These are phyloP conservation scores for Paxillus ammoniavirescens DNA, from an alignment of 768 basidiomycete species.

Conservation along the genomic window DNA sequence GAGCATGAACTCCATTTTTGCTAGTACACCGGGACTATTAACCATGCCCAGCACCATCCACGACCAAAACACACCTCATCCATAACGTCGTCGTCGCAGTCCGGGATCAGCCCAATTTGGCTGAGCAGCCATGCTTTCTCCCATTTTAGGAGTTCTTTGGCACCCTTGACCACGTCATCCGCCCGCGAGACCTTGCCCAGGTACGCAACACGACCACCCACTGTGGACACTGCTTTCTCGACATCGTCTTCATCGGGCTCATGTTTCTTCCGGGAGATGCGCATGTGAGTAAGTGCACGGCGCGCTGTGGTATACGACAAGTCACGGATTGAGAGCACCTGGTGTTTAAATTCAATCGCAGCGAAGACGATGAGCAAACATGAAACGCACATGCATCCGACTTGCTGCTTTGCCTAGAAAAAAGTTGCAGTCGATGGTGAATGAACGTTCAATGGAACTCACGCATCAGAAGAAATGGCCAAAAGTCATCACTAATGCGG, in stretches of 20 bases:
- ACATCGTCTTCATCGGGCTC: constrained; percentile 36
- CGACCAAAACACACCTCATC: constrained; percentile 62
- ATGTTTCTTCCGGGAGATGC: constrained; percentile 27
- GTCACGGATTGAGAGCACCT: constrained; percentile 75
- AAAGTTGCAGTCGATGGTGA: constrained; percentile 11
- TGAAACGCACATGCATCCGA: constrained; percentile 61
- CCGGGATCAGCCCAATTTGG: constrained; percentile 75
- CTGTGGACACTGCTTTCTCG: constrained; percentile 47
- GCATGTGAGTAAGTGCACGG: constrained; percentile 52
- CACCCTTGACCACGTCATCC: constrained; percentile 59
- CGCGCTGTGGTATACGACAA: constrained; percentile 58
- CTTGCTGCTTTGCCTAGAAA: constrained; percentile 62
- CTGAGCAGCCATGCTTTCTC: constrained; percentile 82
- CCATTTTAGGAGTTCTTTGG: constrained; percentile 60
- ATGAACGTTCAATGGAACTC: constrained; percentile 26
- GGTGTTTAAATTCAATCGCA: constrained; percentile 8
- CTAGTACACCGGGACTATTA: constrained; percentile 27
- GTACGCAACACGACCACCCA: constrained; percentile 82
- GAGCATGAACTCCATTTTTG: constrained; percentile 85
- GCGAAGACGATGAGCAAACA: neutral
- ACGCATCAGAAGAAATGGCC: constrained; percentile 72
- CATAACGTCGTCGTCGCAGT: constrained; percentile 86
- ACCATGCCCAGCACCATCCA: constrained; percentile 1
- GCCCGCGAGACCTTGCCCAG: constrained; percentile 50
- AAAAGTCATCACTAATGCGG: constrained; percentile 72